phyloP scores from a whole-genome alignment of 345 rosid species.

The Excoecaria cochinchinensis region DNA sequence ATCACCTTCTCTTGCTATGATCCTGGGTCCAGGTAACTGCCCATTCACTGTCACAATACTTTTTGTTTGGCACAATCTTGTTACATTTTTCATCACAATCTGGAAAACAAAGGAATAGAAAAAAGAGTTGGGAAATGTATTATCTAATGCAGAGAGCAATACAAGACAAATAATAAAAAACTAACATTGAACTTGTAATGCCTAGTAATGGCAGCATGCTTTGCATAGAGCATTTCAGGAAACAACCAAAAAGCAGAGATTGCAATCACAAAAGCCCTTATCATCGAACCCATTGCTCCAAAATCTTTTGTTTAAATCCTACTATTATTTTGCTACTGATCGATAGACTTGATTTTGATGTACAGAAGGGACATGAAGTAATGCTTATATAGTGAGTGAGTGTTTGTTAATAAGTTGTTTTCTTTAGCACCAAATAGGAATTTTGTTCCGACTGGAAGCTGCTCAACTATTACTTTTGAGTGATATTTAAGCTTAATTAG shows the following conservation, averaged over 20 bases:
- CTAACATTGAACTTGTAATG: slow-evolving; percentile 53
- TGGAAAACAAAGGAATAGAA: neutral
- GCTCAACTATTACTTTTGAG: slow-evolving; percentile 27
- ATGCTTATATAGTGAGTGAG: too few relatives aligned
- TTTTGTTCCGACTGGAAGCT: too few relatives aligned
- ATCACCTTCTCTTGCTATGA: slow-evolving; percentile 75
- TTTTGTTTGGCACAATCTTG: slow-evolving; percentile 67
- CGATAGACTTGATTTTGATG: too few relatives aligned
- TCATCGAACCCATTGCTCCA: neutral
- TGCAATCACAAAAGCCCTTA: slow-evolving; percentile 17
- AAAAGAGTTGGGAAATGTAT: too few relatives aligned
- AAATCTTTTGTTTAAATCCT: too few relatives aligned
- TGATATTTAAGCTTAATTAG: too few relatives aligned
- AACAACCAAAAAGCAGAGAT: slow-evolving; percentile 23
- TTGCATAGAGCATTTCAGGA: slow-evolving; percentile 28
- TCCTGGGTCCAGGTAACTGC: slow-evolving; percentile 61
- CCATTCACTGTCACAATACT: slow-evolving; percentile 73
- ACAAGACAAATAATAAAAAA: neutral
- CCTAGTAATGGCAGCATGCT: slow-evolving; percentile 45
- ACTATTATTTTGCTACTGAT: too few relatives aligned
- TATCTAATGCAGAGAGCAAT: too few relatives aligned
- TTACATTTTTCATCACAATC: slow-evolving; percentile 61
- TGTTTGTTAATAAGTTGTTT: too few relatives aligned
- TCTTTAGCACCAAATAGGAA: too few relatives aligned
- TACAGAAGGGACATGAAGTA: too few relatives aligned